Evolutionary conservation across 2,329 filamentous ascomycete species (phyloP).

Genomic region (Triangularia setosa): DNA sequence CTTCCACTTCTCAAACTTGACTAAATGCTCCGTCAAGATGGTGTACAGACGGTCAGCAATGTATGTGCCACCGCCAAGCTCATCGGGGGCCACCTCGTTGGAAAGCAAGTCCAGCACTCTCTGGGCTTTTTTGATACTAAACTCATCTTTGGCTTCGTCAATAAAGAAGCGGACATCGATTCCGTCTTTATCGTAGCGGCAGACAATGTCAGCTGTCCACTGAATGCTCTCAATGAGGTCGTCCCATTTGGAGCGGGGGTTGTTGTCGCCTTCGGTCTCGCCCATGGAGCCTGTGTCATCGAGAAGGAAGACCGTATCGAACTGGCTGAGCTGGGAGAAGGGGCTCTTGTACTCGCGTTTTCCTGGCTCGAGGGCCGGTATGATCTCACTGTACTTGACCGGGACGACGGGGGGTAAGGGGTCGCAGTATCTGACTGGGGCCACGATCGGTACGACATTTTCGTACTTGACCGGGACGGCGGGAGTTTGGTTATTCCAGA

Average conservation of each 20-base stretch:
- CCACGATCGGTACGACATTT: no score
- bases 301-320: constrained; percentile 16
- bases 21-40: constrained; percentile 11
- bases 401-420: background rate
- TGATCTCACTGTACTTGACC: constrained; percentile 4
- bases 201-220: constrained; percentile 14
- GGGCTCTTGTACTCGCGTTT: constrained; percentile 5
- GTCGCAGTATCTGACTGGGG: no score
- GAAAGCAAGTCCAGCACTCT: constrained; percentile 12
- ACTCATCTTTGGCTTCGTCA: constrained; percentile 14
- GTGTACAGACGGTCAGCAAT: constrained; percentile 11
- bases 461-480: no score
- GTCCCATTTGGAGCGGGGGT: constrained; percentile 9
- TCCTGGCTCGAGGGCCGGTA: background rate
- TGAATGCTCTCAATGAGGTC: constrained; percentile 13
- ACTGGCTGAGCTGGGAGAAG: constrained; percentile 7
- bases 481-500: no score
- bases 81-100: constrained; percentile 16
- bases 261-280: background rate
- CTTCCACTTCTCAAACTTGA: constrained; percentile 11
- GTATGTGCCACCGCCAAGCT: constrained; percentile 17
- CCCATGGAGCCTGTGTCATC: constrained; percentile 16
- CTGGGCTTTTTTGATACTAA: constrained; percentile 10
- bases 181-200: constrained; percentile 14
- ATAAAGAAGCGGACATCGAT: constrained; percentile 15